Base-by-base conservation (phyloP, 2,329 filamentous ascomycete genomes). In the Fusarium piperis region DNA sequence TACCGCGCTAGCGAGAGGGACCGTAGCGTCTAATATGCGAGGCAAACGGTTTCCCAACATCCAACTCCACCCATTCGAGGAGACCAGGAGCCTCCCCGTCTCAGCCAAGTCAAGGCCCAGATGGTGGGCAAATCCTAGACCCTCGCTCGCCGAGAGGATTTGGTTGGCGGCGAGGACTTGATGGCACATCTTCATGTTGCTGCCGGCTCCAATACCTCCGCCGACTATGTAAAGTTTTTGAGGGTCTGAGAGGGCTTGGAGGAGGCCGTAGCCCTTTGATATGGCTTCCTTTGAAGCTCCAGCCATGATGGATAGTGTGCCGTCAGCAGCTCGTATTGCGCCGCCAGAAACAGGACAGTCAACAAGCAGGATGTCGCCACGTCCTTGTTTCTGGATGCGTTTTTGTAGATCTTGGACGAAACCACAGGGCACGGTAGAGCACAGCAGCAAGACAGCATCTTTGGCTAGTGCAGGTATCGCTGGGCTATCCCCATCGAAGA, bases 301-400 rank as follows among this genome's bases (percentile, higher is more conserved):
- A 0, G 91, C 91, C 88, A 95, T 93, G 77, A 95, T 94, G 8
- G 91, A 92, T 44, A 92, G 80, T 0, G 89, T 91, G 2, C 90
- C 90, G 53, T 89, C 85, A 1, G 87, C 89, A 2, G 90, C 90
- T 9, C 77, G 60, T 0, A 59, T 67, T 2, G 75, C 74, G 13
- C 77, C 77, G 4, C 77, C 77, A 2, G 77, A 78, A 13, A 79
- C 77, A 10, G 77, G 77, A 38, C 70, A 75, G 51, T 79, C 77
- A 57, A 95, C 57, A 0, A 72, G 52, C 1, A 65, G 44, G 11
- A 72, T 62, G 6, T 72, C 67, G 0, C 53, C 39, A 3, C 70
- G 59, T 5, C 70, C 67, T 11, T 30, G 30, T 8, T 58, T 35
- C 20, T 61, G 59, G 12, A 72, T 60, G 10, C 66, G 51, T 11